A percentile compares a stretch with the other conserved stretches of the same genome.
phyloP scores from a whole-genome alignment of 1,139 yeast genomes.

The Suhomyces choctaworum region DNA sequence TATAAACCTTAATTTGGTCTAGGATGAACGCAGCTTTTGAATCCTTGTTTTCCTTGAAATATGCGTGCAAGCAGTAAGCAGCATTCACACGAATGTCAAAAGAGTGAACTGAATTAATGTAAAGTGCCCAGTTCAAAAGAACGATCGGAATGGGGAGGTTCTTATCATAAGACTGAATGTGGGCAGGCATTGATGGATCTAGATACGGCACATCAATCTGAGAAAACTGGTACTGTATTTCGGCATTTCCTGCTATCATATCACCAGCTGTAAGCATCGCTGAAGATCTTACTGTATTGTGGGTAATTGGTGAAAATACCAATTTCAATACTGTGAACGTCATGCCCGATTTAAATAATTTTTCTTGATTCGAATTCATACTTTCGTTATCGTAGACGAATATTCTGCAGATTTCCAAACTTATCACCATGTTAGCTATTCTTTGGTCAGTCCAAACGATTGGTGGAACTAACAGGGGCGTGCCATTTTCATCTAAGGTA shows the following conservation, averaged over 20 bases:
- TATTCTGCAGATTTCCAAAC: slow-evolving; percentile 70
- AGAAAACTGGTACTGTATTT: slow-evolving; percentile 67
- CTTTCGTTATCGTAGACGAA: slow-evolving; percentile 79
- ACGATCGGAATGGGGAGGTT: slow-evolving; percentile 71
- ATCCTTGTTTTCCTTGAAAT: slow-evolving; percentile 63
- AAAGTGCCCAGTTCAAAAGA: slow-evolving; percentile 77
- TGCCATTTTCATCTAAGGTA: slow-evolving; percentile 6
- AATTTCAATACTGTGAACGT: slow-evolving; percentile 65
- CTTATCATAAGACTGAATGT: slow-evolving; percentile 33
- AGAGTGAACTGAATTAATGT: slow-evolving; percentile 75
- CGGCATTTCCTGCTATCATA: slow-evolving; percentile 62
- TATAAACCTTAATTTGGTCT: slow-evolving; percentile 59
- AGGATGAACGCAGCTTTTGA: slow-evolving; percentile 61
- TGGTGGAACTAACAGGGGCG: slow-evolving; percentile 23
- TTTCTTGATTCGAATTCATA: slow-evolving; percentile 59
- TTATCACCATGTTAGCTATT: slow-evolving; percentile 60
- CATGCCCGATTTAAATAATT: slow-evolving; percentile 62
- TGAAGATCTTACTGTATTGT: slow-evolving; percentile 60
- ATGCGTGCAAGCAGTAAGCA: slow-evolving; percentile 63
- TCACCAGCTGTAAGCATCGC: slow-evolving; percentile 79
- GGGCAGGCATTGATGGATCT: slow-evolving; percentile 73
- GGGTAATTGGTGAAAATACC: slow-evolving; percentile 65
- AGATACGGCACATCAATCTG: slow-evolving; percentile 88
- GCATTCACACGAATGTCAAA: slow-evolving; percentile 82
- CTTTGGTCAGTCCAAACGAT: slow-evolving; percentile 76